Evolutionary conservation across 176 grass and related monocot genomes (phyloP).

Genomic region (Bonia amplexicaulis): DNA sequence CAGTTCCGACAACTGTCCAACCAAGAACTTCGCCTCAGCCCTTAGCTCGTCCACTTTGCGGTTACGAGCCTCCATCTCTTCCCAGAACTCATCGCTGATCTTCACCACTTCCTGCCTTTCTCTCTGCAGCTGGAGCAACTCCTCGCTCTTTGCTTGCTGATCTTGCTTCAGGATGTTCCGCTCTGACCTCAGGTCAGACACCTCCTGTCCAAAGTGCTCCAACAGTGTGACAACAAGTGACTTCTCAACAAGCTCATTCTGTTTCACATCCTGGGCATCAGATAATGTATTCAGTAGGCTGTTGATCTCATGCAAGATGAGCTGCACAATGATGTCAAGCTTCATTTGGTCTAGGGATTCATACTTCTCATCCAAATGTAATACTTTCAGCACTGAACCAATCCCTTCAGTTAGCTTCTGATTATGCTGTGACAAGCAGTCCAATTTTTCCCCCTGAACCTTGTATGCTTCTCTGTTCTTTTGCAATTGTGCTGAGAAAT

Average conservation of each 20-base stretch:
- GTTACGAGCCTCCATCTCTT: constrained; percentile 53
- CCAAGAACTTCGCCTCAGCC: constrained; percentile 63
- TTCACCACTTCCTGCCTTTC: constrained; percentile 49
- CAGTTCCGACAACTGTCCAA: constrained; percentile 65
- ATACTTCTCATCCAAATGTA: constrained; percentile 78
- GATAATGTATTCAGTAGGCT: constrained; percentile 53
- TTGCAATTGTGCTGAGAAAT: constrained; percentile 20
- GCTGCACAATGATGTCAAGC: constrained; percentile 75
- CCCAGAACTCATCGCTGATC: constrained; percentile 51
- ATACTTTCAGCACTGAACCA: constrained; percentile 38
- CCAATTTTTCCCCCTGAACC: constrained; percentile 54
- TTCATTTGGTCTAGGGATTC: constrained; percentile 62
- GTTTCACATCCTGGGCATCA: constrained; percentile 71
- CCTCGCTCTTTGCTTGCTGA: constrained; percentile 40
- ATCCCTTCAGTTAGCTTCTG: constrained; percentile 66
- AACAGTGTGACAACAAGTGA: constrained; percentile 79
- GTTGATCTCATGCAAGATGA: constrained; percentile 77
- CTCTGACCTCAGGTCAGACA: constrained; percentile 70
- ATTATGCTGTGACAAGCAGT: constrained; percentile 44
- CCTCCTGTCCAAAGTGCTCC: constrained; percentile 79
- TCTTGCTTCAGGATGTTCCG: constrained; percentile 49
- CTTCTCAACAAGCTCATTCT: constrained; percentile 80
- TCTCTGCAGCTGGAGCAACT: constrained; percentile 40
- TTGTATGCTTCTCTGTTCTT: constrained; percentile 44
- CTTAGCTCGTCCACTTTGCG: constrained; percentile 60